Evolutionary conservation across 2,329 filamentous ascomycete genomes (phyloP), one percentile per base, ranked within the genome.

Genomic region (Pseudogymnoascus sp.): DNA sequence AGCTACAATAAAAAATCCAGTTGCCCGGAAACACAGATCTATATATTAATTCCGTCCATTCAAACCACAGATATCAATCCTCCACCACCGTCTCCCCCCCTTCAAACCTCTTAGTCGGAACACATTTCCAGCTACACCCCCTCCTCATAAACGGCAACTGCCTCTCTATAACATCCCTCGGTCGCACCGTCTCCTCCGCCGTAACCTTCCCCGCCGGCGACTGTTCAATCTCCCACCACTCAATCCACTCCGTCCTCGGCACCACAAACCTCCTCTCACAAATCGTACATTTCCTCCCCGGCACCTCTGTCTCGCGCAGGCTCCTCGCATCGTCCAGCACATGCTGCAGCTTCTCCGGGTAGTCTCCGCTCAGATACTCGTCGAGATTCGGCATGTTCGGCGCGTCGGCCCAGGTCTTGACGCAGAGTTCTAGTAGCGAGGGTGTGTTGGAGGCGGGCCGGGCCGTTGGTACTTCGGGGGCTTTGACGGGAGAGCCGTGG

Each of bases 201-300:
- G 63, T 59, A 7, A 40, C 56, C 28, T 64, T 63, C 9, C 64
- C 63, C 8, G 66, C 62, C 6, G 63, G 56, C 23, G 66, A 63
- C 43, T 65, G 68, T 9, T 68, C 66, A 34, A 80, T 68, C 63
- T 81, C 77, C 71, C 82, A 84, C 82, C 85, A 88, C 69, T 88
- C 86, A 6, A 88, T 73, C 85, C 86, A 88, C 68, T 85, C 79
- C 0, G 81, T 76, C 3, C 79, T 73, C 2, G 85, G 81, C 21
- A 82, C 75, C 5, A 85, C 74, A 3, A 82, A 78, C 7, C 71
- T 69, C 28, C 78, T 77, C 23, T 72, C 68, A 68, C 86, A 88
- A 0, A 78, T 74, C 1, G 82, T 80, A 68, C 86, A 88, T 1
- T 69, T 69, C 28, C 80, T 68, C 1, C 81, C 80, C 3, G 84